Conservation (phyloP, 225 moss, liverwort and hornwort species). For the Rhytidiadelphus loreus region DNA sequence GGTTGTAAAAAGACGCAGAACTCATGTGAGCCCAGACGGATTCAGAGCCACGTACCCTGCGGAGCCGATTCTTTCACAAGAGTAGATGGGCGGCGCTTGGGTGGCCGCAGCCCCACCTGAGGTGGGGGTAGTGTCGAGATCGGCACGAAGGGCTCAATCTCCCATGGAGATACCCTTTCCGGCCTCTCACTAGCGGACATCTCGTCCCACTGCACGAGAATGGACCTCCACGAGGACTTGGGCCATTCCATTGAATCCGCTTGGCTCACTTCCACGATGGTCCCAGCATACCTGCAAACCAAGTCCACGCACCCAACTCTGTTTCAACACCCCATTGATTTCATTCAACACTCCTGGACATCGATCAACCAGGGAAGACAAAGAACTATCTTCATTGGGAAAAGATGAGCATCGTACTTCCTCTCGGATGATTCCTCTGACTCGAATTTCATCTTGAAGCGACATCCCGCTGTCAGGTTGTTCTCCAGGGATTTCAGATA, state of each 20-base stretch:
- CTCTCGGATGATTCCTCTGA: constrained; percentile 64
- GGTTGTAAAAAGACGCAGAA: not conserved
- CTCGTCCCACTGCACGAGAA: constrained; percentile 83
- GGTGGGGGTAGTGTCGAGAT: constrained; percentile 7
- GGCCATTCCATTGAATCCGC: constrained; percentile 52
- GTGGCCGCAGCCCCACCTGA: constrained; percentile 23
- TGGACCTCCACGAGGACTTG: constrained; percentile 55
- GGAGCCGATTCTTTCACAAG: constrained; percentile 21
- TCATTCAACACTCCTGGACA: not conserved
- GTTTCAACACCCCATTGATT: not conserved
- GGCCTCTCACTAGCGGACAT: constrained; percentile 50
- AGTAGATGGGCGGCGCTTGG: constrained; percentile 30
- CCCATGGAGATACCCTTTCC: constrained; percentile 79
- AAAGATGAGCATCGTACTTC: constrained; percentile 17
- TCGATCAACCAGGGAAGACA: not conserved
- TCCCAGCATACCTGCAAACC: constrained; percentile 54
- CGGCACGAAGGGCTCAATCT: constrained; percentile 50
- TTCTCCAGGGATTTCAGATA: constrained; percentile 32
- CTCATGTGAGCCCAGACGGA: too few relatives aligned
- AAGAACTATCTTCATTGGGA: not conserved
- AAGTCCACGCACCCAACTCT: not conserved
- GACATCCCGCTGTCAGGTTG: constrained; percentile 41
- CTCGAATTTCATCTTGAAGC: constrained; percentile 58
- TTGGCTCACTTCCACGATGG: constrained; percentile 43
- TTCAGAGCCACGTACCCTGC: constrained; percentile 13